Evolutionary conservation across 140 eudicot genomes (phyloP).

Genomic region (Ambrosia hybrid): DNA sequence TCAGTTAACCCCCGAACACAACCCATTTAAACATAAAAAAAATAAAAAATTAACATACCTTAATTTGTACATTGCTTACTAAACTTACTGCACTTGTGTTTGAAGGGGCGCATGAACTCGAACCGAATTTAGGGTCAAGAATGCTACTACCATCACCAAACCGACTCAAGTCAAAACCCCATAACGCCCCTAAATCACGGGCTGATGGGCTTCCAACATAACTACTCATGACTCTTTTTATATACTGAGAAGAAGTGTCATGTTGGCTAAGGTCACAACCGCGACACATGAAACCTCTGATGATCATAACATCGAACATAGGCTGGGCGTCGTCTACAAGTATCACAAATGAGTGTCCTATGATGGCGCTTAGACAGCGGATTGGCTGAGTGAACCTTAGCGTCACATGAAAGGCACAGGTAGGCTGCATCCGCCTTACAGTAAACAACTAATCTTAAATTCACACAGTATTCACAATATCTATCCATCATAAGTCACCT

Average conservation of each 20-base stretch:
- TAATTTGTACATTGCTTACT: slow-evolving; percentile 21
- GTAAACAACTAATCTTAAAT: slow-evolving; percentile 59
- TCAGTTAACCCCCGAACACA: neutral
- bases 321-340: slow-evolving; percentile 53
- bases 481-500: slow-evolving; percentile 55
- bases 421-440: slow-evolving; percentile 83
- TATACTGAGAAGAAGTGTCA: slow-evolving; percentile 46
- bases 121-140: slow-evolving; percentile 23
- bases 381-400: slow-evolving; percentile 84
- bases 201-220: slow-evolving; percentile 78
- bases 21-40: neutral
- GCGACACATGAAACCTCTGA: slow-evolving; percentile 69
- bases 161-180: slow-evolving; percentile 59
- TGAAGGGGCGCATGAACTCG: slow-evolving; percentile 25
- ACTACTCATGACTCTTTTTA: slow-evolving; percentile 49
- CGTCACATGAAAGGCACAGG: slow-evolving; percentile 86
- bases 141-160: slow-evolving; percentile 18
- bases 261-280: slow-evolving; percentile 62
- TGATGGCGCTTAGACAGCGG: slow-evolving; percentile 72
- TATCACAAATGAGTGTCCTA: slow-evolving; percentile 70
- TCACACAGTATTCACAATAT: slow-evolving; percentile 76
- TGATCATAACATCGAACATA: slow-evolving; percentile 57
- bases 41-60: slow-evolving; percentile 35
- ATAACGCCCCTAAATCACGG: slow-evolving; percentile 58
- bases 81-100: slow-evolving; percentile 18